Evolutionary conservation across 257 asterid species (phyloP), one percentile per base, ranked within the genome.

Genomic region (Phtheirospermum japonicum): DNA sequence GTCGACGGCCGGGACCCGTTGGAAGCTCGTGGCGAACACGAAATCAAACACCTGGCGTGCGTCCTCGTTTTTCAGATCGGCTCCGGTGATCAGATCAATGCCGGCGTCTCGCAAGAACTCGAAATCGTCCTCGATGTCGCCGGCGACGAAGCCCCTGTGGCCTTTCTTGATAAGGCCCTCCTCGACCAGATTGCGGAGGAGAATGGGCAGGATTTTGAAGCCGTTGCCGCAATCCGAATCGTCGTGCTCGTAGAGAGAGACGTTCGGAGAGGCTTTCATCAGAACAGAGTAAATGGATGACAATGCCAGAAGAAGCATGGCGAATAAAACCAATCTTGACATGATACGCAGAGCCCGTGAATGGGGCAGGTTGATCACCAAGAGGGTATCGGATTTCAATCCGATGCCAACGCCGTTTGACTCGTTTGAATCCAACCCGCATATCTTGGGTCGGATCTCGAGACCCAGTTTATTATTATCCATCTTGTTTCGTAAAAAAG

Each of bases 151-250:
- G 26, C 96, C 94, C 59, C 61, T 82, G 59, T 83, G 82, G 63
- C 96, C 94, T 55, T 51, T 73, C 66, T 68, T 80, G 40, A 90
- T 53, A 4, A 87, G 83, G 64, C 94, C 96, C 72, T 83, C 95
- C 12, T 82, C 89, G 39, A 67, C 54, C 81, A 90, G 67, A 74
- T 90, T 88, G n/a, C 70, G 89, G 46, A 90, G 71, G 48, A 85
- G 65, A 53, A 48, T 18, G 12, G 89, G 84, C 53, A 86, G 65
- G 34, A 71, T 62, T 13, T 50, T 40, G 66, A 77, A 71, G 46
- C 64, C 75, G 6, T 61, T 55, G 14, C 69, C 74, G 7, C 28
- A 5, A 14, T 69, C 76, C 0, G 59, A 28, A 56, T 6, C 74
- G 10, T 30, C 53, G 18, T 57, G 37, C 5, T 70, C 70, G 13